phyloP scores from a whole-genome alignment of 2,329 filamentous ascomycete species.

The Trichoderma aggressivum region DNA sequence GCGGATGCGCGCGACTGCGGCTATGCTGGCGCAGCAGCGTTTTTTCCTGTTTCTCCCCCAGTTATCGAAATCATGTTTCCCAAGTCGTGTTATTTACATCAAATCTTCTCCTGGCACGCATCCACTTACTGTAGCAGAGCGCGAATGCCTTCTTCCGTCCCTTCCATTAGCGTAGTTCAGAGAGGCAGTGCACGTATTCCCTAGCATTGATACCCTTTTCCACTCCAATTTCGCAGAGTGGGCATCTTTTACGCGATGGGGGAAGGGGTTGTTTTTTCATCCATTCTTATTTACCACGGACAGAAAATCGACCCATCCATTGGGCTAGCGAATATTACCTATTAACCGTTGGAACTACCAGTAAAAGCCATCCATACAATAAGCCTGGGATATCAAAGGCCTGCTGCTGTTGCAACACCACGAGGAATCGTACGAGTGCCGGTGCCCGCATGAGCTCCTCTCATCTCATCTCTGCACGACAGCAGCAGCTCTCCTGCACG shows the following conservation, averaged over 20 bases:
- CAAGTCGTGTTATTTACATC: background rate
- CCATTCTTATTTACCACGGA: background rate
- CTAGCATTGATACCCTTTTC: background rate
- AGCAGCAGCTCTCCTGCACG: background rate
- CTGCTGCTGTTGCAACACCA: background rate
- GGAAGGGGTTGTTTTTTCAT: background rate
- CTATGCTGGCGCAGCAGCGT: background rate
- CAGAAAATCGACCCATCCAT: background rate
- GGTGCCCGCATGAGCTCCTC: background rate
- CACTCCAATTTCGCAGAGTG: slow-evolving; percentile 7
- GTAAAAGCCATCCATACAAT: background rate
- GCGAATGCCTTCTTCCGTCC: background rate
- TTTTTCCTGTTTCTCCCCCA: background rate
- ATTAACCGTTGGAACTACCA: background rate
- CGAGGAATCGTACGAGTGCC: background rate
- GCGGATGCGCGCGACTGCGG: background rate
- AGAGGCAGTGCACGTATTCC: background rate
- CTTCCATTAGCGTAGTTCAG: background rate
- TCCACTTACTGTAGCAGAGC: background rate
- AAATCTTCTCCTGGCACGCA: background rate
- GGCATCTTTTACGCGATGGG: background rate
- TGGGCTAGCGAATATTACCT: background rate
- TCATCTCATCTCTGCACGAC: background rate
- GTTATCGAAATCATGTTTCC: background rate
- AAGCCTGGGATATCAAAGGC: background rate